Evolutionary conservation across 257 asterid species (phyloP), one percentile per base, ranked within the genome.

Genomic region (Solanum neorickii): DNA sequence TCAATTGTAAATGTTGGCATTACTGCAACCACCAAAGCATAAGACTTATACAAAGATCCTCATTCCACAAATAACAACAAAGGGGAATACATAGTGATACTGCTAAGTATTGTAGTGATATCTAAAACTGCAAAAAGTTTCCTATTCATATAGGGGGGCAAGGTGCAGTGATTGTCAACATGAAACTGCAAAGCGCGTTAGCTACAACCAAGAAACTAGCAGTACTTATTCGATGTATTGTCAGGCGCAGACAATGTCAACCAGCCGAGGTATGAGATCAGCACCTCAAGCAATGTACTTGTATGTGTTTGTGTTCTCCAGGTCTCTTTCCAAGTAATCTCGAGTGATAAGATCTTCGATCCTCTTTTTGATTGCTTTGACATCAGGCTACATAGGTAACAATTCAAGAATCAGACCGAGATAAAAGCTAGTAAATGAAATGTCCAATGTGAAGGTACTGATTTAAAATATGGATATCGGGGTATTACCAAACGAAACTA

Each of bases 241-340:
- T 75, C 66, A 27, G 6, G 18, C 13, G n/a, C 70, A 49, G 78
- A 47, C 47, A 56, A 66, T n/a, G 29, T 12, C 47, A 42, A 41
- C 12, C 83, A 70, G 60, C 7, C 29, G 83, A 70, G 46, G 14
- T 29, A 74, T 37, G 44, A 83, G 33, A 68, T 31, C 83, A 39
- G 80, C 47, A 75, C 10, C 23, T 91, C 82, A 92, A 27, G 95
- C 93, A 72, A 91, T 56, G 86, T 94, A 92, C 89, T 83, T 90
- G 93, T 82, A 93, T 60, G 83, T 4, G 88, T 89, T 92, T 5
- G 95, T 89, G 86, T 90, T 90, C 52, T 90, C 90, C 87, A 52
- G 78, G 74, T 94, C 95, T 73, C 95, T 89, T 80, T 90, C 93
- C 92, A 94, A 83, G 85, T 91, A 93, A 11, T 93, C 95, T 16